A percentile compares a stretch with the other conserved stretches of the same genome.
Evolutionary conservation across 106 monocot species (phyloP).

Genomic region (Allium sativum): DNA sequence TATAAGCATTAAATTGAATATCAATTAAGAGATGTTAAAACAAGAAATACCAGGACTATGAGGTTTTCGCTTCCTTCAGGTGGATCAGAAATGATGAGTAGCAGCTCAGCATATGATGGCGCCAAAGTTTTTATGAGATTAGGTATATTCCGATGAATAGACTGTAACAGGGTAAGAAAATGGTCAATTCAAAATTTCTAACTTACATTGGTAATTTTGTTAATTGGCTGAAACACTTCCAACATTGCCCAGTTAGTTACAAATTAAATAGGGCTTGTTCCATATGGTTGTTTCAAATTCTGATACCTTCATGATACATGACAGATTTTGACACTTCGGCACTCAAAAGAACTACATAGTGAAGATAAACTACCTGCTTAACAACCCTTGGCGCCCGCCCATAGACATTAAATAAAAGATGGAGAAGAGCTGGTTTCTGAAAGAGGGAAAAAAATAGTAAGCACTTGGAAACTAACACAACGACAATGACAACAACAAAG

Average conservation of each 20-base stretch:
- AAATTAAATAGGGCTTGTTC: no score
- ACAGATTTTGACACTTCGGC: no score
- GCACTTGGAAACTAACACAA: no score
- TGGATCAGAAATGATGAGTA: slow-evolving; percentile 64
- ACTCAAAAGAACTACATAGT: no score
- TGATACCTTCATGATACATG: no score
- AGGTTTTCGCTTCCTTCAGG: slow-evolving; percentile 87
- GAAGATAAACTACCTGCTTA: slow-evolving; percentile 53
- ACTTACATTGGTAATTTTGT: no score
- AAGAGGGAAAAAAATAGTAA: not conserved
- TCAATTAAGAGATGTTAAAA: not conserved
- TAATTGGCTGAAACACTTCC: no score
- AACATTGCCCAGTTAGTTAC: no score
- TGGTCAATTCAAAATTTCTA: no score
- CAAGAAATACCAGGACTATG: slow-evolving; percentile 48
- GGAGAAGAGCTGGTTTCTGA: slow-evolving; percentile 75
- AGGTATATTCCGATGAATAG: slow-evolving; percentile 70
- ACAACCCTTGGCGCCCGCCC: slow-evolving; percentile 72
- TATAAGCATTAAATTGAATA: no score
- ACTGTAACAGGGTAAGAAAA: slow-evolving; percentile 23
- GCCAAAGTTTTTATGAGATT: slow-evolving; percentile 64
- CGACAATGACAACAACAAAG: no score
- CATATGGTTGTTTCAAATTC: no score
- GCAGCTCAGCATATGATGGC: slow-evolving; percentile 47
- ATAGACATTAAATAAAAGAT: slow-evolving; percentile 78